Evolutionary conservation across 2,329 filamentous ascomycete genomes (phyloP), one percentile per base, ranked within the genome.

Genomic region (Lecanosticta acicola): DNA sequence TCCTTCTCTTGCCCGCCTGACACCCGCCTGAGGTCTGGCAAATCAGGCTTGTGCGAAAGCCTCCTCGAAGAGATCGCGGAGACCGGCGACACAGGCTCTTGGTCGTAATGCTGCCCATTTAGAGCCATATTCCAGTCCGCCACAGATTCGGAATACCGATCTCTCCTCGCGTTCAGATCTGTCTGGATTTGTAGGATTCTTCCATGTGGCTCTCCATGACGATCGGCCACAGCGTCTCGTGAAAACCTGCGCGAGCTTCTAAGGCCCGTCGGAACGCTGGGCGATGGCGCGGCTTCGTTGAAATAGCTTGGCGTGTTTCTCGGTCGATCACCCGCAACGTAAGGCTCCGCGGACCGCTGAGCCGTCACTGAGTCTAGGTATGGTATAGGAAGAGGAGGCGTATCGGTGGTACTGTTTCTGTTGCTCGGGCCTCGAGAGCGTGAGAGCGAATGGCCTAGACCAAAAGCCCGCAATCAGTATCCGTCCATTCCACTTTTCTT

Each of bases 11-110:
- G 3, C 37, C 18, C 19, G 5, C 40, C 43, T 3, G 39, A 14
- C 10, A 36, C 34, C 17, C 32, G 32, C 4, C 36, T 19, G 20
- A 46, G 29, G 20, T 46, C 19, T 3, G 16, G 5, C 5, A 46
- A 16, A 20, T 46, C 39, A 9, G 44, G 44, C 21, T 46, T 46
- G 39, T 46, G 44, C 13, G 18, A n/a, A 7, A 46, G 19, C 18
- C 16, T 37, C 18, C 35, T 29, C 24, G 24, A 29, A 7, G 24
- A 29, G 5, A 29, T 11, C 24, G 24, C 7, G 24, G 24, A 29
- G 24, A 29, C 24, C 11, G 24, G 24, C 5, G 24, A 29, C 24
- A 29, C 24, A 11, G 24, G 24, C 24, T 11, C 7, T 7, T 29
- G 5, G 24, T 5, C 24, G 11, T 29, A 29, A 29, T 29, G 24